Evolutionary conservation across 371 early-diverging fungal genomes (phyloP), one percentile per base, ranked within the genome.

Genomic region (Actinomucor elegans): DNA sequence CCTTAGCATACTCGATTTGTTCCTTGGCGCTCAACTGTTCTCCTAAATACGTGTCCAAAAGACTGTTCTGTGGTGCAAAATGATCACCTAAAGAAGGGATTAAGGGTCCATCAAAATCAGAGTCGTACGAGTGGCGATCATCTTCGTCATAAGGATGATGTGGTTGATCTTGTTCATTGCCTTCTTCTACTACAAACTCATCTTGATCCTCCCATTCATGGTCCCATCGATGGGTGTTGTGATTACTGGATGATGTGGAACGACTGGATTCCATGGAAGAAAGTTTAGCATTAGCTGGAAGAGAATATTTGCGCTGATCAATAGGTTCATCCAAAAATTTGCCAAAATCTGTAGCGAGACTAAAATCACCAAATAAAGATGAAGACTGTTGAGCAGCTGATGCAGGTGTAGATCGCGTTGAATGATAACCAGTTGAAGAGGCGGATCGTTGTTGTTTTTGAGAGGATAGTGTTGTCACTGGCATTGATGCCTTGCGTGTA

Each of bases 21-120:
- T 78, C 79, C 44, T 73, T 75, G 17, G 73, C 79, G 15, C 66
- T 73, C 23, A 74, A 53, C 29, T 77, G 73, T 15, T 73, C 69
- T n/a, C 71, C 73, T 5, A 69, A 43, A 48, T 71, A 69, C 3
- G 55, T 71, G 43, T 75, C 75, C 31, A 75, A 49, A 11, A 77
- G 51, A 24, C 67, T 69, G 37, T 73, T 77, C 40, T 73, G 69
- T 10, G 73, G 69, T 23, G 77, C 77, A 71, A 77, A 77, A 37
- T 73, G 69, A 50, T 77, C 77, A 5, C 66, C 60, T 29, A 77
- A 51, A 2, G 67, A 55, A 23, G 77, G 77, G 37, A 77, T 77
- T 31, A 71, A 52, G 27, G 77, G 77, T 9, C 67, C 67, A 35
- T 64, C 64, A 29, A 60, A 54, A 28, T 63, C 60, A 1, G 50